Base-by-base conservation (phyloP, 768 basidiomycete genomes). In the Lentinus brumalis region DNA sequence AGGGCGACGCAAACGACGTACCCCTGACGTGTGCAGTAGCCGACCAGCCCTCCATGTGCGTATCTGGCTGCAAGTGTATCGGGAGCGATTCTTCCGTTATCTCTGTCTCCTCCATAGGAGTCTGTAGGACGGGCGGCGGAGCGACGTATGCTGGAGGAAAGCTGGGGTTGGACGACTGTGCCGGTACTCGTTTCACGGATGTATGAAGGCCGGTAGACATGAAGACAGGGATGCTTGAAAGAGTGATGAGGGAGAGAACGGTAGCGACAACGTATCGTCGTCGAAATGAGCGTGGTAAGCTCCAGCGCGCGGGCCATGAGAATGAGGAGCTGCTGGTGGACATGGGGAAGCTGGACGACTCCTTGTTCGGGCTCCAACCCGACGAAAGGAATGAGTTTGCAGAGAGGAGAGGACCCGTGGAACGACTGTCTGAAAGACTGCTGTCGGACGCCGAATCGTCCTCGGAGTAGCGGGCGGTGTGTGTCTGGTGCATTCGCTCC, bases 11-110 rank as follows among this genome's bases (percentile, higher is more conserved):
- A 11, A 35, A 11, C 35, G 6, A 35, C 59, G 21, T 12, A 66
- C 65, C 65, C 80, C 83, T 73, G 68, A 88, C 86, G 40, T 74
- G 75, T 47, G 69, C 60, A 1, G 85, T 86, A 7, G 60, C 54
- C 15, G 85, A 83, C 3, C 75, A 71, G 0, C 86, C 87, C 5
- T 58, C 59, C 12, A 66, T 29, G 30, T 53, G 60, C 21, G 56
- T 54, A 11, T 57, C 59, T 7, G 65, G 56, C 32, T 50, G 30
- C 5, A 66, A 53, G 38, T 58, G 51, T 5, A 55, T 9, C 2
- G 59, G 59, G 9, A 55, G 53, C 18, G 21, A 47, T n/a, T 55
- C 59, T 16, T 50, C 59, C 5, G n/a, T 11, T 10, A 14, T 5
- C 16, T 35, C 39, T 5, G 16, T 10, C n/a, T 35, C 29, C 16